These are phyloP conservation scores for Pseudogymnoascus sp. DNA, from an alignment of 2,329 filamentous ascomycete species.

Conservation along the genomic window DNA sequence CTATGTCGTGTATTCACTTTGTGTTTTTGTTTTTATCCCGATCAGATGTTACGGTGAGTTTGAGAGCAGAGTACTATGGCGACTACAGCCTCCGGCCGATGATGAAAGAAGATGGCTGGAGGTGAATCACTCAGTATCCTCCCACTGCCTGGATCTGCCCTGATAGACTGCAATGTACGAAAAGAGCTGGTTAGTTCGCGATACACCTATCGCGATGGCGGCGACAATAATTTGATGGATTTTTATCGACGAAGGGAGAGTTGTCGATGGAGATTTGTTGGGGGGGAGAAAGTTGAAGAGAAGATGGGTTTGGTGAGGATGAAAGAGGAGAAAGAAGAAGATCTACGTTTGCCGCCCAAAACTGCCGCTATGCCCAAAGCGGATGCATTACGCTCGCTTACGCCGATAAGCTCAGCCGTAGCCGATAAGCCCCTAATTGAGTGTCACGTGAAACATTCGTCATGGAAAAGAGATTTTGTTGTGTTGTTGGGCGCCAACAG, in stretches of 20 bases:
- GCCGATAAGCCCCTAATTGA: neutral
- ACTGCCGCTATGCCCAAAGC: neutral
- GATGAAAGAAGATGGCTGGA: neutral
- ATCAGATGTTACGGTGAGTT: slow-evolving; percentile 5
- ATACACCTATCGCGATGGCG: neutral
- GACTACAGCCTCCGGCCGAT: slow-evolving; percentile 6
- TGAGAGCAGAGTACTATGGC: slow-evolving; percentile 1
- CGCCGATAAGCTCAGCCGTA: neutral
- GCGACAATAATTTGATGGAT: neutral
- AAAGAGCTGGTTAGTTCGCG: neutral
- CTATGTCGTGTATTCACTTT: slow-evolving; percentile 7
- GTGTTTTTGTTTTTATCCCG: neutral
- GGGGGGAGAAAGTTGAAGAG: neutral
- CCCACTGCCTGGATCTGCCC: neutral
- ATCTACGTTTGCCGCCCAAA: neutral
- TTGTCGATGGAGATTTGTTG: slow-evolving; percentile 2
- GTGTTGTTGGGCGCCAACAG: neutral
- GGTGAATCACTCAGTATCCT: slow-evolving; percentile 4
- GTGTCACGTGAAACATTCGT: neutral
- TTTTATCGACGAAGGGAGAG: neutral
- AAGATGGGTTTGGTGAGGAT: neutral
- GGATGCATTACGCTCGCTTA: neutral
- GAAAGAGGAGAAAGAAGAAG: slow-evolving; percentile 3
- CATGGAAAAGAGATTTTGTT: neutral
- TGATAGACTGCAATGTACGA: neutral